phyloP scores from a whole-genome alignment of 2,329 filamentous ascomycete genomes.

The Botrytis squamosa region DNA sequence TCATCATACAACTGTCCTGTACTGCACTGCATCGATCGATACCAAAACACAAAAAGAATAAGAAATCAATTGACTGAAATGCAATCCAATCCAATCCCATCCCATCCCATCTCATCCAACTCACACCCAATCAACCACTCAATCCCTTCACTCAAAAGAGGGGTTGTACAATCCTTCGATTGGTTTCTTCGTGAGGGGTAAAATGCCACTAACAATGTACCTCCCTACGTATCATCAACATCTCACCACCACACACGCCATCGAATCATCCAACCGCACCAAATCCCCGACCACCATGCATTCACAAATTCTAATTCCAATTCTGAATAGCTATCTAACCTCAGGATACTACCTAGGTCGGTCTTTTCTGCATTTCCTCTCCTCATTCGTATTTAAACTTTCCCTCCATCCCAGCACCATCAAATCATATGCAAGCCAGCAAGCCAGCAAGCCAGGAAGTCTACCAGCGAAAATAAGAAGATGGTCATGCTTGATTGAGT shows the following conservation, averaged over 20 bases:
- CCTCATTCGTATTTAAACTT: background rate
- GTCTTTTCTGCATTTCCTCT: background rate
- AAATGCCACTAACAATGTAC: background rate
- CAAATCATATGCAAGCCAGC: background rate
- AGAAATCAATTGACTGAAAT: background rate
- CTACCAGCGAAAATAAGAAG: background rate
- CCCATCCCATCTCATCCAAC: background rate
- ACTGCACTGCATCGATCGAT: too few species aligned
- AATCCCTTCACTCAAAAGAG: background rate
- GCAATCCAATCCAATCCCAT: background rate
- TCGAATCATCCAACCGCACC: background rate
- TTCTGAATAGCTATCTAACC: background rate
- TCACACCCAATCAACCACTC: background rate
- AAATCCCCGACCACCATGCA: too few species aligned
- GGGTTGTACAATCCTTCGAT: background rate
- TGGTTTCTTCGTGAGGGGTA: conserved; percentile 11
- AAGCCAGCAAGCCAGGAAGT: too few species aligned
- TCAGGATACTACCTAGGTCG: background rate
- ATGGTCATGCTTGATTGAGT: background rate
- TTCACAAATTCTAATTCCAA: background rate
- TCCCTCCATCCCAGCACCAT: background rate
- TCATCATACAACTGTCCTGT: background rate
- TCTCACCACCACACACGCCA: background rate
- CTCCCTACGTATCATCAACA: background rate
- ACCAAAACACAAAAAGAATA: too few species aligned